Conservation (phyloP, 805 yeast genomes). For the Ogataea degrootiae region DNA sequence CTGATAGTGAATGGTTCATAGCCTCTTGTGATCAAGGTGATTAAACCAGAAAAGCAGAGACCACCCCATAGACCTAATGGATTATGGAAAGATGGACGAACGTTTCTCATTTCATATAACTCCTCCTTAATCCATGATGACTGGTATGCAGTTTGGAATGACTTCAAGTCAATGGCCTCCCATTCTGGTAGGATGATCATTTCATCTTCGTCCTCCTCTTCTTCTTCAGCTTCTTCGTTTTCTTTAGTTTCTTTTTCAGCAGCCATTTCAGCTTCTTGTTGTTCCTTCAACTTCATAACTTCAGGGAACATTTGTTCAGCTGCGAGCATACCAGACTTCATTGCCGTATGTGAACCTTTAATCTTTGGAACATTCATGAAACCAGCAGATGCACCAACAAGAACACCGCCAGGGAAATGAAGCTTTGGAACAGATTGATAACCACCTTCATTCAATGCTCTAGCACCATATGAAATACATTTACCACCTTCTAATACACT, state of each 20-base stretch:
- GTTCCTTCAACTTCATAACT: slow-evolving; percentile 43
- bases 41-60: slow-evolving; percentile 75
- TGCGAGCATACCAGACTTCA: slow-evolving; percentile 92
- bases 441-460: slow-evolving; percentile 98
- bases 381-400: slow-evolving; percentile 95
- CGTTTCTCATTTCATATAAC: slow-evolving; percentile 77
- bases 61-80: slow-evolving; percentile 81
- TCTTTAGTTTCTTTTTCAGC: slow-evolving; percentile 36
- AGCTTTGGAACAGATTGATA: slow-evolving; percentile 86
- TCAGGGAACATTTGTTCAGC: slow-evolving; percentile 70
- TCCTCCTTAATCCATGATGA: slow-evolving; percentile 86
- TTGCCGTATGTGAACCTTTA: slow-evolving; percentile 97
- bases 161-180: slow-evolving; percentile 44
- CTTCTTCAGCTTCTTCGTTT: slow-evolving; percentile 36
- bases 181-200: slow-evolving; percentile 31
- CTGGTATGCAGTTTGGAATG: slow-evolving; percentile 62
- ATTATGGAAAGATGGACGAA: slow-evolving; percentile 84
- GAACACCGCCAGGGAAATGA: slow-evolving; percentile 91
- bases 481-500: slow-evolving; percentile 79
- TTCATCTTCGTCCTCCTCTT: slow-evolving; percentile 37
- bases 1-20: slow-evolving; percentile 82
- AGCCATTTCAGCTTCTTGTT: slow-evolving; percentile 35
- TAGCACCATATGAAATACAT: slow-evolving; percentile 90
- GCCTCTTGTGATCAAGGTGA: slow-evolving; percentile 75
- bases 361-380: slow-evolving; percentile 96